phyloP scores from a whole-genome alignment of 2,329 filamentous ascomycete genomes.

The Dothistroma septosporum region DNA sequence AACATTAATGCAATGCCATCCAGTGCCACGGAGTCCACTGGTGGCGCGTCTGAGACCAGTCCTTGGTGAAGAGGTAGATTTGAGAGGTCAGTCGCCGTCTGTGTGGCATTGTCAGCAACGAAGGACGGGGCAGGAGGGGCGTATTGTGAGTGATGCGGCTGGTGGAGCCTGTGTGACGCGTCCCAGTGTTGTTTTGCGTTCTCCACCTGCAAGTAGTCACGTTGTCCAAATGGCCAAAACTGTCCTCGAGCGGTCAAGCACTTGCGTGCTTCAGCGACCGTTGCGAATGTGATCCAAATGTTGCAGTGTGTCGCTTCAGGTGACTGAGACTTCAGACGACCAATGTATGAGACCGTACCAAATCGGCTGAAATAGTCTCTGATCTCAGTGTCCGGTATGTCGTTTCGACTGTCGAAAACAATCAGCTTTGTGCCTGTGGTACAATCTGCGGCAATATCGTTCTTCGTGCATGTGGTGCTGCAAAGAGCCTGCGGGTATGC shows the following conservation, averaged over 20 bases:
- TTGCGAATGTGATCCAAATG: neutral
- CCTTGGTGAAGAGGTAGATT: neutral
- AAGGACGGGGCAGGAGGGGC: neutral
- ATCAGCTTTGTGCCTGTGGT: slow-evolving; percentile 18
- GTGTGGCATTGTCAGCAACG: neutral
- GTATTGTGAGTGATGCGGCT: neutral
- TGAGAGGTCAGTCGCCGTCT: neutral
- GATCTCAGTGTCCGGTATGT: slow-evolving; percentile 3
- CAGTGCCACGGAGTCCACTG: neutral
- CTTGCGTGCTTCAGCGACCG: neutral
- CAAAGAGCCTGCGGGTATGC: neutral
- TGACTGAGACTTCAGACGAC: neutral
- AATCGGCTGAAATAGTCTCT: slow-evolving; percentile 13
- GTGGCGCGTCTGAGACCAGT: neutral
- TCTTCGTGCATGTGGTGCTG: slow-evolving; percentile 10
- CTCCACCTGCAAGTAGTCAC: neutral
- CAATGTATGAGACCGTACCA: slow-evolving; percentile 7
- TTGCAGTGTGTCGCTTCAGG: neutral
- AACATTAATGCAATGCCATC: neutral
- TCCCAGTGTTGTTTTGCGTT: slow-evolving; percentile 1
- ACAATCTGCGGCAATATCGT: slow-evolving; percentile 17
- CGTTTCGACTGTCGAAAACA: slow-evolving; percentile 12
- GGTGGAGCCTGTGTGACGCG: neutral
- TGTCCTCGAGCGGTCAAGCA: neutral
- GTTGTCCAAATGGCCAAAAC: neutral